Evolutionary conservation across 768 basidiomycete species (phyloP), one percentile per base, ranked within the genome.

Genomic region (Leccinum disarticulatum): DNA sequence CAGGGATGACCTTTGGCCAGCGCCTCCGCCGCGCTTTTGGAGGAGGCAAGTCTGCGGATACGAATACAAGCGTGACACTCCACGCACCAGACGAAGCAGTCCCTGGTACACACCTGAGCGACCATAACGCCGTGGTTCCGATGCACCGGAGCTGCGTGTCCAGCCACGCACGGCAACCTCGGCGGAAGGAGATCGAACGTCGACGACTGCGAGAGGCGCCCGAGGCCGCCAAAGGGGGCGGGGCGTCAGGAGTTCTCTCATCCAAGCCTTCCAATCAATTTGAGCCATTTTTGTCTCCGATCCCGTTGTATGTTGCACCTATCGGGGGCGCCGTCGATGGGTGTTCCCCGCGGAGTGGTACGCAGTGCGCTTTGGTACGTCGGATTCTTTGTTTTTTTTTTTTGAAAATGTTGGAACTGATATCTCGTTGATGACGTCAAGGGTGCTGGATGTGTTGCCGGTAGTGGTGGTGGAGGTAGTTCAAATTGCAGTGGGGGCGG

Each of bases 81-180:
- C 50, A 70, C 1, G 77, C 79, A 0, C 75, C 75, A 1, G 55
- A 49, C 2, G 74, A 76, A 25, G 70, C 76, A 13, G 73, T 74
- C 35, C 70, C 74, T 0, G 77, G 77, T 0, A 84, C 83, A 0
- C 83, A 85, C 65, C 77, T 83, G 0, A 82, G 80, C 63, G 81
- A 84, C 60, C 82, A 84, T 66, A 82, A 81, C 57, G 72, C 78
- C 0, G 77, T 83, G 5, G 77, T 77, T 61, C 61, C 71, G 0
- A 67, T 75, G 36, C 69, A 73, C 17, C 64, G 67, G 14, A 54
- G 22, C 31, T 4, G 15, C 5, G 3, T 6, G 14, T 47, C 55
- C 5, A 48, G 17, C 30, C 3, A 25, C 30, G 22, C 55, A 3
- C 54, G 54, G 3, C 19, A 47, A 31, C 41, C 28, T 10, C 38